phyloP scores from a whole-genome alignment of 2,329 filamentous ascomycete genomes.

The Sclerotinia subarctica region DNA sequence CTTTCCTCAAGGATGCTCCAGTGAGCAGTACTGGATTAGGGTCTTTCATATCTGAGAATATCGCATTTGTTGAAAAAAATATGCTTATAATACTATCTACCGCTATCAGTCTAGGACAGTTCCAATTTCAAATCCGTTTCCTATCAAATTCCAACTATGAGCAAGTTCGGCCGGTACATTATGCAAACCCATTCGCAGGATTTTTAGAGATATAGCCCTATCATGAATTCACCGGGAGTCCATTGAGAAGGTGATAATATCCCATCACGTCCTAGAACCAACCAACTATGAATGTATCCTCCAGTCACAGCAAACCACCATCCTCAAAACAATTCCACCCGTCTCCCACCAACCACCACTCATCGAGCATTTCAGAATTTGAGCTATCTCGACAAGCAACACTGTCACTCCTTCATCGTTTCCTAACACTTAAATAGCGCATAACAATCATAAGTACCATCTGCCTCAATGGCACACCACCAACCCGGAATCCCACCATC shows the following conservation, averaged over 20 bases:
- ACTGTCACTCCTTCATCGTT: neutral
- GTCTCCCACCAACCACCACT: neutral
- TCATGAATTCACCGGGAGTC: neutral
- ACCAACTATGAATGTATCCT: neutral
- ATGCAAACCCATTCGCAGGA: neutral
- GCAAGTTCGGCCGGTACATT: neutral
- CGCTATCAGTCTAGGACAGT: neutral
- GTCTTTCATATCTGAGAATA: neutral
- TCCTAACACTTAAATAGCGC: slow-evolving; percentile 17
- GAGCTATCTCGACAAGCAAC: neutral
- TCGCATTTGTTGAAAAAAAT: neutral
- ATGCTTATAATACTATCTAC: neutral
- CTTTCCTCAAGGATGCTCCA: neutral
- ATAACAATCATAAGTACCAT: slow-evolving; percentile 19
- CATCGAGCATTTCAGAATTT: neutral
- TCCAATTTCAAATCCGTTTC: neutral
- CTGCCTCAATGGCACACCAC: slow-evolving; percentile 18
- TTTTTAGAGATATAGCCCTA: neutral
- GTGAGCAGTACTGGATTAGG: neutral
- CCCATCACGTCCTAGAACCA: neutral
- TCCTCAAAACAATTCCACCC: neutral
- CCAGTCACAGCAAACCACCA: neutral
- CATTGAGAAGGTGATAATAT: neutral
- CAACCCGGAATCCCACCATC: slow-evolving; percentile 19
- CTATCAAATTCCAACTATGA: neutral